Evolutionary conservation across 225 moss, liverwort and hornwort species (phyloP).

Genomic region (Asterella californica): DNA sequence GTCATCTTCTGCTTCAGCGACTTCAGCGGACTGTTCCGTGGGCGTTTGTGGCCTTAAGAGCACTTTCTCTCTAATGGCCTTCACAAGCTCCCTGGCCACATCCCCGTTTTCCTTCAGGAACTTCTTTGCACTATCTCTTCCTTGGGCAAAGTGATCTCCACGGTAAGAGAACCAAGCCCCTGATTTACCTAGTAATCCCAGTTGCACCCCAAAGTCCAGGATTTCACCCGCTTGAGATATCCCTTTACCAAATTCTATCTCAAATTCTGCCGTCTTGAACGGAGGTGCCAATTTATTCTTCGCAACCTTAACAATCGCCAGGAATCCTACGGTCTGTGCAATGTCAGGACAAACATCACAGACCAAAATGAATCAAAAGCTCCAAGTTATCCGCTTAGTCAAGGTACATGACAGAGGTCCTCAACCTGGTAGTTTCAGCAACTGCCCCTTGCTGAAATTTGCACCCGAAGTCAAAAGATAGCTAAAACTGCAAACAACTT

Average conservation of each 20-base stretch:
- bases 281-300: slow-evolving; percentile 86
- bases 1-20: neutral
- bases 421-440: neutral
- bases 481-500: neutral
- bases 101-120: slow-evolving; percentile 56
- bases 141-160: slow-evolving; percentile 64
- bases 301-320: slow-evolving; percentile 65
- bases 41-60: neutral
- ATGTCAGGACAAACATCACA: slow-evolving; percentile 9
- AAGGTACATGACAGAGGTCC: neutral
- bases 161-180: slow-evolving; percentile 66
- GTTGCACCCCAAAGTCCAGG: slow-evolving; percentile 51
- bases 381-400: neutral
- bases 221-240: slow-evolving; percentile 65
- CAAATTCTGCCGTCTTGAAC: slow-evolving; percentile 60
- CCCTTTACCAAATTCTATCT: slow-evolving; percentile 58
- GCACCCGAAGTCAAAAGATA: neutral
- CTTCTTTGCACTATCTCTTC: slow-evolving; percentile 62
- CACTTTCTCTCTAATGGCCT: slow-evolving; percentile 51
- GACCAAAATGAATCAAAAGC: neutral
- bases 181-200: slow-evolving; percentile 48
- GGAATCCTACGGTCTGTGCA: slow-evolving; percentile 51
- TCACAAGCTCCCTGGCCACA: slow-evolving; percentile 48
- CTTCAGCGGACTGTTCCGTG: neutral
- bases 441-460: neutral